phyloP scores from a whole-genome alignment of 805 yeast species.

The Metschnikowia lochheadii region DNA sequence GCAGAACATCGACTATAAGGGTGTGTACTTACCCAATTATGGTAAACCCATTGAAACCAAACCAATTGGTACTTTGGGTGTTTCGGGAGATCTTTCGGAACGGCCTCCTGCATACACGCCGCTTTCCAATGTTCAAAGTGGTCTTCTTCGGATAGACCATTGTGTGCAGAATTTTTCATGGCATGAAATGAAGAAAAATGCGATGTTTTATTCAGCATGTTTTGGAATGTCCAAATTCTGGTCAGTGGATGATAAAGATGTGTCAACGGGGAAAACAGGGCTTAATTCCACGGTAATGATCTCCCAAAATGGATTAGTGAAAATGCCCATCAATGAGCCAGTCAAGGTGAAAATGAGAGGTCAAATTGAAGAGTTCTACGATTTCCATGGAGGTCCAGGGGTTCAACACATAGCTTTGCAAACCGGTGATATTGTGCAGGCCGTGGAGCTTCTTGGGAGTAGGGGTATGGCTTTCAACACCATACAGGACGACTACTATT shows the following conservation, averaged over 20 bases:
- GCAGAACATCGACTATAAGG: slow-evolving; percentile 40
- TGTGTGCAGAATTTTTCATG: slow-evolving; percentile 77
- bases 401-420: slow-evolving; percentile 76
- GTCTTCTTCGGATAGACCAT: slow-evolving; percentile 57
- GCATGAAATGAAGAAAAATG: slow-evolving; percentile 57
- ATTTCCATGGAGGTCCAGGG: slow-evolving; percentile 75
- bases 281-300: slow-evolving; percentile 76
- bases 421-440: slow-evolving; percentile 55
- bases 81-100: slow-evolving; percentile 21
- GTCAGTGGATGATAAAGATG: slow-evolving; percentile 78
- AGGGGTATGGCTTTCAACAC: slow-evolving; percentile 69
- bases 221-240: slow-evolving; percentile 77
- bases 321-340: slow-evolving; percentile 86
- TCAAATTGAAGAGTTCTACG: slow-evolving; percentile 79
- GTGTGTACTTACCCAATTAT: slow-evolving; percentile 53
- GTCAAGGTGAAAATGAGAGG: slow-evolving; percentile 62
- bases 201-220: slow-evolving; percentile 54
- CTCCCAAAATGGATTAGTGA: slow-evolving; percentile 55
- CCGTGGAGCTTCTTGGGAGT: slow-evolving; percentile 49
- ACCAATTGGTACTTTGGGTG: no score
- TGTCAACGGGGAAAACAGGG: slow-evolving; percentile 67
- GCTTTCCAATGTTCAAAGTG: slow-evolving; percentile 51
- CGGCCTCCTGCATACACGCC: slow-evolving; percentile 81
- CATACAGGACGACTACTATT: slow-evolving; percentile 58
- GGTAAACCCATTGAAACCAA: neutral